Conservation (phyloP, 345 rosid genomes). For the Cardamine chenopodiifolia region DNA sequence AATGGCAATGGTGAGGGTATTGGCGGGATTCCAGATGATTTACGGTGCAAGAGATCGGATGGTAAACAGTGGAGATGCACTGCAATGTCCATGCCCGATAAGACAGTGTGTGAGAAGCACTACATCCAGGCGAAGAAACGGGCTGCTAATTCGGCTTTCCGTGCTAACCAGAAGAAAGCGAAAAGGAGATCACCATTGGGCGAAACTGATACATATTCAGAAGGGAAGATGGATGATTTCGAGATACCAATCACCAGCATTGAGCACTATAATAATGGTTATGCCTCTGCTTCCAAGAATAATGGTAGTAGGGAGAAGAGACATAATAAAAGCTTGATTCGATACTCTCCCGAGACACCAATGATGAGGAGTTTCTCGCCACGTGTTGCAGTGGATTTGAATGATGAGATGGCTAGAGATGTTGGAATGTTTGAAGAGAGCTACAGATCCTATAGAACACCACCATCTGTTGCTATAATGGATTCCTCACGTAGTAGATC, state of each 20-base stretch:
- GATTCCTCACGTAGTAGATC: constrained; percentile 67
- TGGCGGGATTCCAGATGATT: constrained; percentile 62
- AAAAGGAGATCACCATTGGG: constrained; percentile 59
- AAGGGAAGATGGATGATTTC: constrained; percentile 70
- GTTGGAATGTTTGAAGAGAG: constrained; percentile 60
- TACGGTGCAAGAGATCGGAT: constrained; percentile 97
- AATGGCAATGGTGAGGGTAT: constrained; percentile 67
- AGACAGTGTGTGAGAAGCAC: constrained; percentile 97
- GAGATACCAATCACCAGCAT: constrained; percentile 52
- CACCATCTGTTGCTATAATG: constrained; percentile 53
- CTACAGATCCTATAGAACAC: constrained; percentile 60
- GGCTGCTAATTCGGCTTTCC: constrained; percentile 88
- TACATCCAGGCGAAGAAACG: constrained; percentile 91
- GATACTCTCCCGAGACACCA: constrained; percentile 63
- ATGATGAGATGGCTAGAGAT: constrained; percentile 61
- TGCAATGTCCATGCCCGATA: constrained; percentile 96
- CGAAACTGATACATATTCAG: constrained; percentile 64
- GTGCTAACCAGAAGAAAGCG: constrained; percentile 84
- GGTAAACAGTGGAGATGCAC: constrained; percentile 99
- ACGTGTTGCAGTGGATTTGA: constrained; percentile 47
- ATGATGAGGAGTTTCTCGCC: constrained; percentile 48
- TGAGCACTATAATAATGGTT: constrained; percentile 46
- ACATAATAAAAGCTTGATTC: constrained; percentile 43
- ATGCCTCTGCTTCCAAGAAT: constrained; percentile 46
- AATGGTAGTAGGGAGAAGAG: constrained; percentile 54